A percentile compares a stretch with the other conserved stretches of the same genome.
Evolutionary conservation across 495 filamentous ascomycete genomes (phyloP).

Genomic region (Lepidopterella palustris): DNA sequence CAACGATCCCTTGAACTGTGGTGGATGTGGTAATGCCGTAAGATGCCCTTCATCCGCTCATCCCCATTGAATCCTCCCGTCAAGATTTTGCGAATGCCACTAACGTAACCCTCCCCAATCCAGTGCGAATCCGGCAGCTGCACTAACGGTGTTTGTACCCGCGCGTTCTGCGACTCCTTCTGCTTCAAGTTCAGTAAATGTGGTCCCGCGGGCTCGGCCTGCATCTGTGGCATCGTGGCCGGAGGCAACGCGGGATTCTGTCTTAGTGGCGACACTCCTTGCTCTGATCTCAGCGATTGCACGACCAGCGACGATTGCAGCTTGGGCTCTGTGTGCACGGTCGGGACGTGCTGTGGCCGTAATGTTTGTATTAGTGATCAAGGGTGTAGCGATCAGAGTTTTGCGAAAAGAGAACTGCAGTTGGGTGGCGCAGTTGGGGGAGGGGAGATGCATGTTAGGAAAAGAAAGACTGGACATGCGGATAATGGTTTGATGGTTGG

Average conservation of each 20-base stretch:
- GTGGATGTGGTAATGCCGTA: conserved; percentile 11
- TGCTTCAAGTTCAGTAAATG: conserved; percentile 4
- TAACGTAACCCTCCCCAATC: too few species aligned
- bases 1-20: conserved; percentile 11
- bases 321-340: conserved; percentile 10
- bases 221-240: conserved; percentile 16
- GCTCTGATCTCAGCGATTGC: conserved; percentile 6
- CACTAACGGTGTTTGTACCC: conserved; percentile 24
- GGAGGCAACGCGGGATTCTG: conserved; percentile 13
- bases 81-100: too few species aligned
- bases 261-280: conserved; percentile 1
- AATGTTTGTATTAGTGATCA: conserved; percentile 10
- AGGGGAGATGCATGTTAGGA: neutral
- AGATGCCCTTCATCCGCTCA: neutral
- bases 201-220: conserved; percentile 5
- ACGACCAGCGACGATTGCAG: conserved; percentile 7
- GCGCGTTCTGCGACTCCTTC: conserved; percentile 8
- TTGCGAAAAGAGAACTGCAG: neutral
- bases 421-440: neutral
- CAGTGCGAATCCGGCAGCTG: conserved; percentile 15
- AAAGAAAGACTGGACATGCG: neutral
- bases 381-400: neutral
- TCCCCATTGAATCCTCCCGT: neutral
- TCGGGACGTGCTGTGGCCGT: conserved; percentile 11
- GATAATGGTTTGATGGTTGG: neutral